Base-by-base conservation (phyloP, 495 filamentous ascomycete species). In the Mycothermus thermophilus region DNA sequence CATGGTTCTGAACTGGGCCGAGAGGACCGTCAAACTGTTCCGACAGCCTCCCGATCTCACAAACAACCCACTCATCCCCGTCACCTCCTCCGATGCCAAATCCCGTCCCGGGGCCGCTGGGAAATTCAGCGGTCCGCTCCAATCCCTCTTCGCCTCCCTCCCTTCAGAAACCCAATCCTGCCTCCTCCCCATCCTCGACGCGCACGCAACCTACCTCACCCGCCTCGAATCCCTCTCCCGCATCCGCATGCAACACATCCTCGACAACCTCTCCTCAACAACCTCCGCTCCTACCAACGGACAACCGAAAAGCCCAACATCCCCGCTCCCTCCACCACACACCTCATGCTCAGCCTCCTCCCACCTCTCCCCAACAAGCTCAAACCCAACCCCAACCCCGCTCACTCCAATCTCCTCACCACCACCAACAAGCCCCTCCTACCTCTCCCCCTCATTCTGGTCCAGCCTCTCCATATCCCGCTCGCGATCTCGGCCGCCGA, bases 201-300 rank as follows among this genome's bases (percentile, higher is more conserved):
- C 55, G 1, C 71, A 79, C 44, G 59, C 60, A 4, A 28, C 38
- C n/a, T 75, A 79, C 40, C 67, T 80, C 25, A 38, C 54, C 1
- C 20, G 35, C 1, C 59, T 79, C 2, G 52, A 64, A 33, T 19
- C 48, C 0, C 51, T 64, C 13, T 80, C 75, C 1, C 49, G 47
- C 13, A 23, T 42, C 1, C 64, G 64, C 12, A 63, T 76, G 50
- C 63, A 68, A 30, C 38, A 27, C 12, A 52, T 67, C 9, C 45
- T 66, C 11, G 47, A 60, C 30, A 47, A 55, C n/a, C 22, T 60
- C 9, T 15, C 12, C 28, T 5, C 35, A 41, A 22, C 19, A 45
- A 30, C 9, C 15, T 11, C n/a, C n/a, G 16, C 13, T 10, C 3
- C 20, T n/a, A 38, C n/a, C 10, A 39, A 30, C 16, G 39, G 37